Evolutionary conservation across 2,329 filamentous ascomycete species (phyloP).

Genomic region (Aspergillus calidoustus): DNA sequence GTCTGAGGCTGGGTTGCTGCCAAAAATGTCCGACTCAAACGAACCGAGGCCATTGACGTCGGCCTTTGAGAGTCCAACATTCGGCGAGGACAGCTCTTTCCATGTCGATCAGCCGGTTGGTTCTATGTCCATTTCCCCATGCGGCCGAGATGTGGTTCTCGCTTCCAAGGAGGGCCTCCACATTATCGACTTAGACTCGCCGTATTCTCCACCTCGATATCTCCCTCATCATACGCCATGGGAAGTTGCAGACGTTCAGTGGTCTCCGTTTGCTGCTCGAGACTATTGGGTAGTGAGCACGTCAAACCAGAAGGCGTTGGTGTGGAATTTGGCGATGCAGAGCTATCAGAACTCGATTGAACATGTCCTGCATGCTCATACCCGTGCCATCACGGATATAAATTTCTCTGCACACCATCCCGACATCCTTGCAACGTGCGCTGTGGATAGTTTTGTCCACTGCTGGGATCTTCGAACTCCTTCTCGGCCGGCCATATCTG

Average conservation of each 20-base stretch:
- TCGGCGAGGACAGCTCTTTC: conserved; percentile 82
- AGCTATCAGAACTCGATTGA: conserved; percentile 79
- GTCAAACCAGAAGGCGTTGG: conserved; percentile 89
- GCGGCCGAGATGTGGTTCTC: conserved; percentile 85
- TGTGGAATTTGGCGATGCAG: conserved; percentile 84
- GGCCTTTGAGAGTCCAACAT: conserved; percentile 84
- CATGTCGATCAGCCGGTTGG: conserved; percentile 79
- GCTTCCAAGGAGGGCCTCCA: conserved; percentile 88
- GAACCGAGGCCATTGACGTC: conserved; percentile 49
- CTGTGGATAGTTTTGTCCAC: conserved; percentile 90
- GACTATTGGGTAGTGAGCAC: conserved; percentile 95
- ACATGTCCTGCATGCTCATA: conserved; percentile 83
- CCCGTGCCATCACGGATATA: conserved; percentile 89
- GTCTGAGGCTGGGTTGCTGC: conserved; percentile 5
- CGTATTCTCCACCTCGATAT: conserved; percentile 82
- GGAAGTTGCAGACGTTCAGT: conserved; percentile 94
- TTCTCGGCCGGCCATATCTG: conserved; percentile 73
- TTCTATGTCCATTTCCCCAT: conserved; percentile 90
- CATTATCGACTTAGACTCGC: conserved; percentile 89
- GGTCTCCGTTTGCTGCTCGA: conserved; percentile 88
- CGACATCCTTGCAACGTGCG: conserved; percentile 85
- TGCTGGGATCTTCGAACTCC: conserved; percentile 86
- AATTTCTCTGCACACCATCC: conserved; percentile 95
- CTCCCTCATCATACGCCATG: conserved; percentile 87
- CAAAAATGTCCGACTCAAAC: conserved; percentile 41